phyloP scores from a whole-genome alignment of 2,329 filamentous ascomycete species.

The Aspergillus ibericus region DNA sequence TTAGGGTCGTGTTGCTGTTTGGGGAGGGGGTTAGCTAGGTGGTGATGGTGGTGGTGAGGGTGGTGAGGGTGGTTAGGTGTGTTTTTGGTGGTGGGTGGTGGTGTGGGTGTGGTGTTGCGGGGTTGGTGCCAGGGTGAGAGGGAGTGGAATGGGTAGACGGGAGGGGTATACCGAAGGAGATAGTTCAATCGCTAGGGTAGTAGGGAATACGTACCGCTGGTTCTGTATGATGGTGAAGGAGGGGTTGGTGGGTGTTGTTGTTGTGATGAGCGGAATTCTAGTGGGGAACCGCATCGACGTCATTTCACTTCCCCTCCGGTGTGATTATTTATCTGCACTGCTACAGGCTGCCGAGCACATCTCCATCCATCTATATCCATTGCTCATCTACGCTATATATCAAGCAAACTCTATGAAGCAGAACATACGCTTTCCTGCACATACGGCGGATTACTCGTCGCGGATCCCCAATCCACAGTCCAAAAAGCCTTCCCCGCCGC shows the following conservation, averaged over 20 bases:
- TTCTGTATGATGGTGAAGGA: neutral
- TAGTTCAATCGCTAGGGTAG: too few relatives aligned
- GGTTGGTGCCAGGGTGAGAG: slow-evolving; percentile 20
- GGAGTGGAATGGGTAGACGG: neutral
- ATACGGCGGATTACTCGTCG: slow-evolving; percentile 32
- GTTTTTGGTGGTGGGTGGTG: neutral
- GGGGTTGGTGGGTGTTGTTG: neutral
- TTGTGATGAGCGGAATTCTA: neutral
- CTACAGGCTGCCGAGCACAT: neutral
- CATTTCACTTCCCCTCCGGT: slow-evolving; percentile 4
- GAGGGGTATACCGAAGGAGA: neutral
- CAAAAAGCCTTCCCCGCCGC: slow-evolving; percentile 30
- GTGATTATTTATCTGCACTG: slow-evolving; percentile 4
- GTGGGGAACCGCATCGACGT: slow-evolving; percentile 13
- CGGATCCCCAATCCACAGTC: slow-evolving; percentile 29
- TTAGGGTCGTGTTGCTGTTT: neutral
- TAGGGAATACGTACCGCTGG: neutral
- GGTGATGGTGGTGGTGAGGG: slow-evolving; percentile 6
- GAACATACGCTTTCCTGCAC: slow-evolving; percentile 29
- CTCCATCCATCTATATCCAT: neutral
- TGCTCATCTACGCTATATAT: neutral
- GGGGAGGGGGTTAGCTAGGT: neutral
- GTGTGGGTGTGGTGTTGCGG: slow-evolving; percentile 10
- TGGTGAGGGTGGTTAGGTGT: neutral
- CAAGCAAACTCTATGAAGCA: slow-evolving; percentile 7